These are phyloP conservation scores for Guadua angustifolia DNA, from an alignment of 176 grass and related monocot genomes.

Conservation along the genomic window DNA sequence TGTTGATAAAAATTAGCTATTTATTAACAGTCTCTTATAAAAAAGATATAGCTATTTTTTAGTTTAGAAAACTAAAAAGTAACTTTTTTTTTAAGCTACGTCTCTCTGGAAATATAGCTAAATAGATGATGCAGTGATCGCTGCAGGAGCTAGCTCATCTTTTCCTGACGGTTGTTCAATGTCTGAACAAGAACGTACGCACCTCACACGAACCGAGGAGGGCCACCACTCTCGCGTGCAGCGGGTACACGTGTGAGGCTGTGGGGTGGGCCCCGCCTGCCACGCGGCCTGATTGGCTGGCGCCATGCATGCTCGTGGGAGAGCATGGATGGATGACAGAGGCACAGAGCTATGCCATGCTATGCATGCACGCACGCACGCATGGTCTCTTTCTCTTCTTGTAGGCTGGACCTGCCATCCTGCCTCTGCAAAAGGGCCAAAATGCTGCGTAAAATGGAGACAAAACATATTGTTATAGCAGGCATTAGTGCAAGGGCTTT, in stretches of 20 bases:
- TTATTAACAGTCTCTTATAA: too few species aligned
- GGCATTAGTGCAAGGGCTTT: background rate
- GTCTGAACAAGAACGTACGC: background rate
- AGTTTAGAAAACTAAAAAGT: too few species aligned
- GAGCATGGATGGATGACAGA: background rate
- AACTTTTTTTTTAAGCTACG: too few species aligned
- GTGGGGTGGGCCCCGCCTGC: background rate
- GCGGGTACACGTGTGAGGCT: background rate
- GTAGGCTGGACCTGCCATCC: background rate
- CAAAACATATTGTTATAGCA: background rate
- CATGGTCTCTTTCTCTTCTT: background rate
- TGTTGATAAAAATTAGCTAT: too few species aligned
- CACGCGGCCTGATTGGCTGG: background rate
- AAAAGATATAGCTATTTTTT: too few species aligned
- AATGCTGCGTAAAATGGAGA: constrained; percentile 9
- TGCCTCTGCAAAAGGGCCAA: background rate
- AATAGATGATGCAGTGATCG: too few species aligned
- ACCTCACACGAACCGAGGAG: background rate
- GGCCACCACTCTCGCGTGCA: background rate
- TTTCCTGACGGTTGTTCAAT: too few species aligned
- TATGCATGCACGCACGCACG: background rate
- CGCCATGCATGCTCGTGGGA: background rate
- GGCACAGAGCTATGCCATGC: too few species aligned
- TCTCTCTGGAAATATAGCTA: too few species aligned
- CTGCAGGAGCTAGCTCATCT: too few species aligned